Evolutionary conservation across 2,329 filamentous ascomycete genomes (phyloP), one percentile per base, ranked within the genome.

Genomic region (Pezicula carpinea): DNA sequence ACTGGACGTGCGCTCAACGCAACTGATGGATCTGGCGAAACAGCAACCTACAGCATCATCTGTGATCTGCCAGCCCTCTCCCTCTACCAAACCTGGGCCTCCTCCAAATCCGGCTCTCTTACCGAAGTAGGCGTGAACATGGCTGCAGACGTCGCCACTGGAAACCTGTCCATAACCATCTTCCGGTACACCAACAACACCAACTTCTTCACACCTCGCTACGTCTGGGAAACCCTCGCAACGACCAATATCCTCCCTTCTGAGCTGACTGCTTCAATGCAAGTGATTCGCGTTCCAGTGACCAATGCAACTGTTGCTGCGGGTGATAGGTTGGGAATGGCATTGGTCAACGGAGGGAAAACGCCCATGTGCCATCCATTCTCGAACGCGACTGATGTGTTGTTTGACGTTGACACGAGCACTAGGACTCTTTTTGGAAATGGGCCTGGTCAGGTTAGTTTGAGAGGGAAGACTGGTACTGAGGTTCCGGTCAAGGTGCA

Each of bases 31-130:
- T 52, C 54, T 11, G 47, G 49, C 17, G 48, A 54, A 43, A 44
- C 29, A 14, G 22, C n/a, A 7, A 26, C 49, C 13, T 53, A 55
- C 19, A 39, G 42, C 3, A 44, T 46, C 1, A 22, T 44, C 7
- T 57, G 53, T 39, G 49, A 49, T 18, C 49, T 58, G 2, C 56
- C 56, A 2, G 38, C 44, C 14, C 52, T 47, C 46, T 36, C 42
- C 17, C 47, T 59, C 34, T 58, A 56, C 35, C 56, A 58, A 46
- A 58, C 55, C 2, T 59, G 50, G 43, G 38, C 47, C 3, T 43
- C 52, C 10, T 49, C 52, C 10, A 52, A 47, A 33, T 18, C 49
- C 17, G 55, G 58, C 5, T 49, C 19, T 4, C 29, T 60, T 2
- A 34, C 42, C 4, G 40, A 48, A 23, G 40, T 58, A 10, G 47